Conservation (phyloP, 208 protist species). For the Acanthamoeba divionensis region DNA sequence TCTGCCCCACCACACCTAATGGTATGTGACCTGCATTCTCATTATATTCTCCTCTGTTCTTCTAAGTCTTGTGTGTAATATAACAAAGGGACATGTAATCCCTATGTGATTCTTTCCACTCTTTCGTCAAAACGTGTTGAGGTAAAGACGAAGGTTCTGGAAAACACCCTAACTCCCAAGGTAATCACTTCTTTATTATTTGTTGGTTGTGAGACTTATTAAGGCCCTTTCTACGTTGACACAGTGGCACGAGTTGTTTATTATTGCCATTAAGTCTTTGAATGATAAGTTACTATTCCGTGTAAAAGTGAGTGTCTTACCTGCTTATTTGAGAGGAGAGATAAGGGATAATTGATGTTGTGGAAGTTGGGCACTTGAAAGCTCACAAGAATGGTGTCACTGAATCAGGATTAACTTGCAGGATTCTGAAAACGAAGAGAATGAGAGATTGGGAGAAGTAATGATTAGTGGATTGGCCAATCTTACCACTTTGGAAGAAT, state of each 20-base stretch:
- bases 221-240: too few species aligned
- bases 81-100: neutral
- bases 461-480: neutral
- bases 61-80: too few species aligned
- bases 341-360: too few species aligned
- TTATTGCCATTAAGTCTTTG: neutral
- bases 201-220: too few species aligned
- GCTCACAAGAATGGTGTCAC: neutral
- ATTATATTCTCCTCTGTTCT: too few species aligned
- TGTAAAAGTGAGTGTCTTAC: conserved; percentile 11
- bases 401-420: too few species aligned
- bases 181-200: too few species aligned
- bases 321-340: too few species aligned
- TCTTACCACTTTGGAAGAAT: neutral
- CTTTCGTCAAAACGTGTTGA: neutral
- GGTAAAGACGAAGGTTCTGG: neutral
- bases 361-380: neutral
- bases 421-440: conserved; percentile 8
- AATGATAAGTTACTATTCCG: neutral
- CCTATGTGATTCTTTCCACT: neutral
- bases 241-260: conserved; percentile 17
- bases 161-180: neutral
- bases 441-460: conserved; percentile 12
- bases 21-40: neutral
- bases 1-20: neutral